Evolutionary conservation across 2,329 filamentous ascomycete species (phyloP), one percentile per base, ranked within the genome.

Genomic region (Cordyceps fumosorosea): DNA sequence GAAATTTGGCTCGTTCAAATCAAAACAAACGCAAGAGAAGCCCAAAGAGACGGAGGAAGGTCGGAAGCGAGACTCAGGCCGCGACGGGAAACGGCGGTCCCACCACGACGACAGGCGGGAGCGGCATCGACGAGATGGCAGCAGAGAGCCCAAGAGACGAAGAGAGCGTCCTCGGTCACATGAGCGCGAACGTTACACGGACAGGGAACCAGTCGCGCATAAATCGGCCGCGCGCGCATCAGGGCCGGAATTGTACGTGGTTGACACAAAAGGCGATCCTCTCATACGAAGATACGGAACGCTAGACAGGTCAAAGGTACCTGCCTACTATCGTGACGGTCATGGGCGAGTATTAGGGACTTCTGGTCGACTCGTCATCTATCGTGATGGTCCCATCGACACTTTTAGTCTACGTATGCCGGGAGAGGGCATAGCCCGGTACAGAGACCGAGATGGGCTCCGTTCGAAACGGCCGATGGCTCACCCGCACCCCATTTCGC

Each of bases 241-340:
- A 40, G 42, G 20, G 6, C 52, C 59, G 5, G 51, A 55, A 11
- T 12, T 70, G 3, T 93, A 84, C 71, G 68, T 84, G 51, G 69
- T 90, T 57, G 93, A 98, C 73, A 84, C 79, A 48, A 86, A 85
- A 69, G 93, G 93, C 0, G 93, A 98, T 69, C 78, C 81, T 5
- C 81, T 91, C 54, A 91, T 95, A 66, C 73, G 89, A 51, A 82
- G 82, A 29, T 97, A 93, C 71, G 90, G 90, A 2, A 82, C 84
- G 32, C 81, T 89, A 45, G 86, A 96, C 71, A 84, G 84, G 42
- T 89, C 89, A 66, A 83, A 82, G 60, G 76, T 96, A 12, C 91
- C 92, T 0, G 69, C 75, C 2, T 97, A 96, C 70, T 81, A 81
- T 64, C 86, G 91, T 6, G 77, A 78, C 64, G 90, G 91, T 16